Conservation (phyloP, 2,329 filamentous ascomycete genomes). For the Epichloe uncinata region DNA sequence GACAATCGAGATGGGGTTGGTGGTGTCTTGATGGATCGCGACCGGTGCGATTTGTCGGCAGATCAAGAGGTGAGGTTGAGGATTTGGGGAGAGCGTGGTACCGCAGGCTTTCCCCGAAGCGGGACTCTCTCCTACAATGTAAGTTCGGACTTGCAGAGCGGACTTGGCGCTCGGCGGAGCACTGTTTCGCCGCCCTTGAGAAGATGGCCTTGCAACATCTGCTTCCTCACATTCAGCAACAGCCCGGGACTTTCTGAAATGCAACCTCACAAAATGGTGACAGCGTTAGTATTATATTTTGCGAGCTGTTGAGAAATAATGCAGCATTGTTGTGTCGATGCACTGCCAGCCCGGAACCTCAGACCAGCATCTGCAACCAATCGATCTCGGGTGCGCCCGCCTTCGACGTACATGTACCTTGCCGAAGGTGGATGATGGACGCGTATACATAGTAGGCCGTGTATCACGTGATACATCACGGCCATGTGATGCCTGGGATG, state of each 20-base stretch:
- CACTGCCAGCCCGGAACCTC: neutral
- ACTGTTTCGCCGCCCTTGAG: neutral
- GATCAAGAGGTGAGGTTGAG: conserved; percentile 44
- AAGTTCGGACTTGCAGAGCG: neutral
- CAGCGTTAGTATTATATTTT: neutral
- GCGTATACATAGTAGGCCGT: neutral
- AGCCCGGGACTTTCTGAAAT: neutral
- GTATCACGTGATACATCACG: neutral
- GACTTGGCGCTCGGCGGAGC: conserved; percentile 10
- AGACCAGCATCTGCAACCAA: neutral
- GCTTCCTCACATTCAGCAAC: neutral
- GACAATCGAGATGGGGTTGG: conserved; percentile 27
- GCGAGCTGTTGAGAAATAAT: neutral
- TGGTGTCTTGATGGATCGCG: conserved; percentile 38
- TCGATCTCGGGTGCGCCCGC: neutral
- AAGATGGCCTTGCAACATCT: neutral
- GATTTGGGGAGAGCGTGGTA: conserved; percentile 27
- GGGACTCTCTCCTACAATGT: conserved; percentile 16
- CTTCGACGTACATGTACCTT: neutral
- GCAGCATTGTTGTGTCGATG: neutral
- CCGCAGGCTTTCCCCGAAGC: conserved; percentile 23
- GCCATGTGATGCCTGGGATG: too few species aligned
- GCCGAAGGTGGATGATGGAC: neutral
- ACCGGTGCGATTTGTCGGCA: conserved; percentile 35
- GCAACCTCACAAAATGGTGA: neutral